These are phyloP conservation scores for Pueraria montana DNA, from an alignment of 306 rosid species.

Conservation along the genomic window DNA sequence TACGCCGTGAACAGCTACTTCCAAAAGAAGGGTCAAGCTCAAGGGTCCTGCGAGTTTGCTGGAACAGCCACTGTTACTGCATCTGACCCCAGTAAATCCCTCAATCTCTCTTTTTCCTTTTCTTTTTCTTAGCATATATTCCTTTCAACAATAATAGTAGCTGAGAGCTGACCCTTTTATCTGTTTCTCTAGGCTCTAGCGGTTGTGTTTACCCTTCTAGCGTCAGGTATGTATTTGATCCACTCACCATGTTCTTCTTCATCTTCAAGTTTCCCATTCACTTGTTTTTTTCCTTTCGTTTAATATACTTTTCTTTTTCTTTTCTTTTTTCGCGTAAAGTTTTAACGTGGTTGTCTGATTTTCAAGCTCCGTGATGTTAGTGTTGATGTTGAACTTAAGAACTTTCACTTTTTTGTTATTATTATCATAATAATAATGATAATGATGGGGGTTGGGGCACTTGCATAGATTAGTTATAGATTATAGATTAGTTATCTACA, in stretches of 20 bases:
- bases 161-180: background rate
- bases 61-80: constrained; percentile 62
- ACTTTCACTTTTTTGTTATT: constrained; percentile 38
- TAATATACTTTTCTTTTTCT: background rate
- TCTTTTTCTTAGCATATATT: background rate
- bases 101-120: background rate
- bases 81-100: constrained; percentile 75
- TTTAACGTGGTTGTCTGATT: background rate
- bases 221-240: constrained; percentile 67
- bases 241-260: background rate
- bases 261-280: background rate
- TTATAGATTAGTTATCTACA: background rate
- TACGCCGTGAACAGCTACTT: constrained; percentile 88
- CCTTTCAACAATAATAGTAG: background rate
- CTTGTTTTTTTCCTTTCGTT: background rate
- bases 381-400: background rate
- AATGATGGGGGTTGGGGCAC: constrained; percentile 24
- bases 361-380: constrained; percentile 6
- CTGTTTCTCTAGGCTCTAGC: constrained; percentile 53
- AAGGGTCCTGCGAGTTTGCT: constrained; percentile 82
- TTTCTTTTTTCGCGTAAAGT: background rate
- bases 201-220: constrained; percentile 81
- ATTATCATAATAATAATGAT: background rate
- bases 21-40: constrained; percentile 77
- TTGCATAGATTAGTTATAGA: constrained; percentile 17